A percentile compares a stretch with the other conserved stretches of the same genome.
phyloP scores from a whole-genome alignment of 1,284 basidiomycete genomes.

The Coniophora puteana region DNA sequence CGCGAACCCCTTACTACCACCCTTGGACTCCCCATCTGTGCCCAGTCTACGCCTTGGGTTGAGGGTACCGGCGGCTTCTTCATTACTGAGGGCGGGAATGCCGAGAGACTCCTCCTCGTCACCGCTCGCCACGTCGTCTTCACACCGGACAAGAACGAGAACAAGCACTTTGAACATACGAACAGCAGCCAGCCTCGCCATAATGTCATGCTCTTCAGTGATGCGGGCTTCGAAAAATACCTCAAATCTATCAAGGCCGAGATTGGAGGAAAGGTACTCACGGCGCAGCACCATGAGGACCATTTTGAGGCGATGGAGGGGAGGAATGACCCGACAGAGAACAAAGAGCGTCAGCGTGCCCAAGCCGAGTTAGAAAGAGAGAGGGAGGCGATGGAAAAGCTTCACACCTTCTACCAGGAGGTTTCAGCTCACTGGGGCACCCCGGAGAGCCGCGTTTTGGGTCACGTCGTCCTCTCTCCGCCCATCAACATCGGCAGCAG shows the following conservation, averaged over 20 bases:
- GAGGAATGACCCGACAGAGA: conserved; percentile 7
- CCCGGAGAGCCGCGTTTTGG: conserved; percentile 15
- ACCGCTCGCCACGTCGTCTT: conserved; percentile 27
- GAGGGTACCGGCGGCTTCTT: conserved; percentile 33
- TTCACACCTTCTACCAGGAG: conserved; percentile 9
- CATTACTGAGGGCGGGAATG: conserved; percentile 19
- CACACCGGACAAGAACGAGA: conserved; percentile 13
- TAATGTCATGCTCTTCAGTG: conserved; percentile 25
- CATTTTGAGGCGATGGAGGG: conserved; percentile 12
- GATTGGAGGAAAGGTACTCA: background rate
- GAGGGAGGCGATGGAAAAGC: conserved; percentile 10
- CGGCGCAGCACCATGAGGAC: conserved; percentile 8
- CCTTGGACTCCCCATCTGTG: conserved; percentile 31
- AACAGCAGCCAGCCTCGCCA: conserved; percentile 11
- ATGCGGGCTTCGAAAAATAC: background rate
- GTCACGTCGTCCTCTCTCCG: conserved; percentile 24
- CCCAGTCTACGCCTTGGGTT: conserved; percentile 15
- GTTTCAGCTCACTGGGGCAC: conserved; percentile 10
- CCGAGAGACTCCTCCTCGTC: conserved; percentile 24
- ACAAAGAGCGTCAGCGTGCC: conserved; percentile 10
- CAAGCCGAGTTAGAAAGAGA: conserved; percentile 12
- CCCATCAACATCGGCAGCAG: conserved; percentile 12
- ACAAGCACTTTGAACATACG: conserved; percentile 14
- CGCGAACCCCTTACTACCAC: conserved; percentile 27
- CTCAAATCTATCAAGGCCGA: background rate